Base-by-base conservation (phyloP, 1,284 basidiomycete genomes). In the Pisolithus thermaeus region DNA sequence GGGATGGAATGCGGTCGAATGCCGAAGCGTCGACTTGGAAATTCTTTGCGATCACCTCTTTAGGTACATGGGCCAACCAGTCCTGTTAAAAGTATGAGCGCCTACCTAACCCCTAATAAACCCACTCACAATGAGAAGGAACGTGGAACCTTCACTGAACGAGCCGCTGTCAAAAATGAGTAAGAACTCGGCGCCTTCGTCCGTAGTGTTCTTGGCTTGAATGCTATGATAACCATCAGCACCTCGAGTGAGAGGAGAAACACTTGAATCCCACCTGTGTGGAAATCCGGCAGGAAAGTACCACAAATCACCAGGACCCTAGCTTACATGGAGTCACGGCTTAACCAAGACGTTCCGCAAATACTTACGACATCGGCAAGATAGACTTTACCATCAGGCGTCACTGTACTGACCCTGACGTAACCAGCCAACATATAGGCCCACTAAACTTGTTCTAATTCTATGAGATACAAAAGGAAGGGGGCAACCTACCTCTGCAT, bases 141-240 rank as follows among this genome's bases (percentile, higher is more conserved):
- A 83, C 0, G 81, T 84, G 3, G 68, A 63, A 48, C 83, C 80
- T 61, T 83, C 81, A 42, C 71, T 75, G 58, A 83, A 83, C 28
- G 62, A 52, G 23, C 81, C 81, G 25, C 65, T 69, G 55, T 81
- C 78, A 51, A 82, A 82, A 22, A 84, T 70, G 11, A 84, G 68
- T 12, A 84, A 66, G 59, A 84, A 84, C 60, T 85, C 82, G 2
- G 77, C 69, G 25, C 80, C 81, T 4, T 72, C 72, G 16, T 61
- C 58, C 4, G 69, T 69, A 3, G 69, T 73, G 39, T 73, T 71
- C 52, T 73, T 74, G n/a, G 77, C 81, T 63, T 84, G 82, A 20
- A 84, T 63, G 30, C 67, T 55, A 25, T 7, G 50, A 7, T 20
- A 20, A n/a, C 32, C 28, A 16, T 54, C 5, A 54, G 47, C n/a